A percentile compares a stretch with the other conserved stretches of the same genome.
Conservation (phyloP, 768 basidiomycete genomes). For the Podaxis pistillaris region DNA sequence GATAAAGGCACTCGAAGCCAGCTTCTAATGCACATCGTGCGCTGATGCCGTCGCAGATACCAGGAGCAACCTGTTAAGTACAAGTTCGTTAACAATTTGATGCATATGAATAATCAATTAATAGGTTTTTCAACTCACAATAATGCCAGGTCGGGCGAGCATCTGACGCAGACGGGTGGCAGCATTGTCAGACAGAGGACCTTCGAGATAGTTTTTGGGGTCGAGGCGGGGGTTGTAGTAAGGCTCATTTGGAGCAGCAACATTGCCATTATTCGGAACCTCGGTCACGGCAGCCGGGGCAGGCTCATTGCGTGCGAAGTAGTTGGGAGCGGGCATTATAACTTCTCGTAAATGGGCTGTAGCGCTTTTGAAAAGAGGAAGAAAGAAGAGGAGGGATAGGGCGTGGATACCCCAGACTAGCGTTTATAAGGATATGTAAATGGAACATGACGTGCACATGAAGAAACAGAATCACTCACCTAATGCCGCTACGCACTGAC, state of each 20-base stretch:
- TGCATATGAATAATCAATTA: neutral
- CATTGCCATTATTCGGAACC: neutral
- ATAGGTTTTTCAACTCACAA: slow-evolving; percentile 41
- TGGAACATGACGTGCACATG: neutral
- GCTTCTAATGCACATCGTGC: slow-evolving; percentile 77
- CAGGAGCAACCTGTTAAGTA: slow-evolving; percentile 60
- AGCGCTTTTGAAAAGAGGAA: neutral
- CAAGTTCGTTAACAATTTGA: neutral
- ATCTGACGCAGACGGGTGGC: slow-evolving; percentile 69
- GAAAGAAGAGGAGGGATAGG: neutral
- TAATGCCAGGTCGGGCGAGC: slow-evolving; percentile 69
- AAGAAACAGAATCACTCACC: neutral
- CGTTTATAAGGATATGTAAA: slow-evolving; percentile 10
- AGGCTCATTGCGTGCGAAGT: slow-evolving; percentile 8
- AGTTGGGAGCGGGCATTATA: slow-evolving; percentile 13
- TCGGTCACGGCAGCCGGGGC: neutral
- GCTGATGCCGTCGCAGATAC: slow-evolving; percentile 77
- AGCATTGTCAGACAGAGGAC: slow-evolving; percentile 66
- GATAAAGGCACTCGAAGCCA: slow-evolving; percentile 74
- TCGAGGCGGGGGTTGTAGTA: slow-evolving; percentile 72
- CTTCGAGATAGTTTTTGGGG: slow-evolving; percentile 65
- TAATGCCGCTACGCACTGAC: slow-evolving; percentile 8
- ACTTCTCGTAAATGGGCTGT: neutral
- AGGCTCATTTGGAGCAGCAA: slow-evolving; percentile 14
- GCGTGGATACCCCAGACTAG: neutral